Base-by-base conservation (phyloP, 371 early-diverging fungal species). In the Vittaforma corneae region DNA sequence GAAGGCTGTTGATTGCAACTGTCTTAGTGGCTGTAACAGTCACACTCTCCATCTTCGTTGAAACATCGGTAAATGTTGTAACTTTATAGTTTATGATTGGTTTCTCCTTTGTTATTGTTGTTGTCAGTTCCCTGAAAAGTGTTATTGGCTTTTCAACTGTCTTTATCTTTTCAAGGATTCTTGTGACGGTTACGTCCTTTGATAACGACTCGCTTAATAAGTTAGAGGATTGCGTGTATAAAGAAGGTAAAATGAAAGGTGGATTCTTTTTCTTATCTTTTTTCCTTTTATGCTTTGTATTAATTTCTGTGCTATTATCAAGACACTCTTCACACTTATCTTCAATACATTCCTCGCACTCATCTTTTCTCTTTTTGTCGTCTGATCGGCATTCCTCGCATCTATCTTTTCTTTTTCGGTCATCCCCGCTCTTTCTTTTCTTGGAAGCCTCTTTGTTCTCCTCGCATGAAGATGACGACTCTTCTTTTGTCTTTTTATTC, bases 51-150 rank as follows among this genome's bases (percentile, higher is more conserved):
- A 52, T 71, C 22, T 34, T 46, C 1, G 18, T 38, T 26, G 18
- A 26, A n/a, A 1, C 29, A 35, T 68, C 67, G n/a, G 61, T 75
- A 6, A 61, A 24, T 11, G 75, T 75, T 20, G 72, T 72, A 24
- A 75, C 32, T 42, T 71, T 68, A 50, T 75, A 75, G 38, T 72
- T 75, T 30, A 57, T 65, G 24, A 75, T 65, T 11, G 75, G 75
- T 24, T 62, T 59, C 45, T 67, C 65, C n/a, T 55, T 47, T 32
- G 37, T 55, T 22, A 62, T 24, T 40, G 75, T 75, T 26, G 68
- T 75, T 6, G 70, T 71, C 1, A 61, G n/a, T 60, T 75, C 75
- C 48, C 75, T 62, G 35, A 62, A 75, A 22, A 75, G 53, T 11
- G 75, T 75, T 16, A 75, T 40, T 14, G 75, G 75, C 9, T 38